Percentiles rank a stretch among this genome's conserved stretches.
Evolutionary conservation across 441 rosid species (phyloP).

Genomic region (Pelargonium citronellum): DNA sequence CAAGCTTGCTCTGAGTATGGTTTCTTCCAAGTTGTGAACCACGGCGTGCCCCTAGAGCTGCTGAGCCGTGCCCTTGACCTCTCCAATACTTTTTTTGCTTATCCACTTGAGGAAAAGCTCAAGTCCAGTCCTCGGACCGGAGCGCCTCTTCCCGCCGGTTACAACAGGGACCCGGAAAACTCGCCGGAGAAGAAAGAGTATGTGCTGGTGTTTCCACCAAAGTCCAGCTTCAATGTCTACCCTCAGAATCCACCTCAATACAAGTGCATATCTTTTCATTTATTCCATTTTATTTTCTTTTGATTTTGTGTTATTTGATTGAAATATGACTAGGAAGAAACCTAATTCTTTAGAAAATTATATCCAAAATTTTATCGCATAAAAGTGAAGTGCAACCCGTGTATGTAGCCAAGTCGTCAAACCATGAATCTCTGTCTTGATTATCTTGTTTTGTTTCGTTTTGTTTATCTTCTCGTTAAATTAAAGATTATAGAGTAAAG

Average conservation of each 20-base stretch:
- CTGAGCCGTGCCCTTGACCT: background rate
- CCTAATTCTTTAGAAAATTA: too few relatives aligned
- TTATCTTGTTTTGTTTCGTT: too few relatives aligned
- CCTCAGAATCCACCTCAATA: background rate
- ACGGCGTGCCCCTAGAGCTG: slow-evolving; percentile 6
- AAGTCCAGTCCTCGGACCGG: background rate
- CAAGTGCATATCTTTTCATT: background rate
- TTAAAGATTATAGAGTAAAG: too few relatives aligned
- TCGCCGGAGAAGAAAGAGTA: background rate
- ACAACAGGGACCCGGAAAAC: background rate
- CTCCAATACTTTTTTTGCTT: background rate
- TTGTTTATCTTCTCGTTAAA: too few relatives aligned
- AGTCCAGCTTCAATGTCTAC: slow-evolving; percentile 1
- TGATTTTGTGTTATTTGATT: too few relatives aligned
- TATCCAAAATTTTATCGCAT: too few relatives aligned
- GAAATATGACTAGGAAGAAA: too few relatives aligned
- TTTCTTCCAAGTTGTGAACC: slow-evolving; percentile 1
- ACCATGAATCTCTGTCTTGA: too few relatives aligned
- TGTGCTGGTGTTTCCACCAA: background rate
- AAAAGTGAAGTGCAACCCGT: too few relatives aligned
- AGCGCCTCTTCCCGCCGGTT: background rate
- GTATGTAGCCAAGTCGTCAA: too few relatives aligned
- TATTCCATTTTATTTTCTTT: too few relatives aligned
- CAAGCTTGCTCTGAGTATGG: background rate
- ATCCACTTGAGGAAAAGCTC: background rate